Conservation (phyloP, 768 basidiomycete genomes). For the Tulasnella sp. region DNA sequence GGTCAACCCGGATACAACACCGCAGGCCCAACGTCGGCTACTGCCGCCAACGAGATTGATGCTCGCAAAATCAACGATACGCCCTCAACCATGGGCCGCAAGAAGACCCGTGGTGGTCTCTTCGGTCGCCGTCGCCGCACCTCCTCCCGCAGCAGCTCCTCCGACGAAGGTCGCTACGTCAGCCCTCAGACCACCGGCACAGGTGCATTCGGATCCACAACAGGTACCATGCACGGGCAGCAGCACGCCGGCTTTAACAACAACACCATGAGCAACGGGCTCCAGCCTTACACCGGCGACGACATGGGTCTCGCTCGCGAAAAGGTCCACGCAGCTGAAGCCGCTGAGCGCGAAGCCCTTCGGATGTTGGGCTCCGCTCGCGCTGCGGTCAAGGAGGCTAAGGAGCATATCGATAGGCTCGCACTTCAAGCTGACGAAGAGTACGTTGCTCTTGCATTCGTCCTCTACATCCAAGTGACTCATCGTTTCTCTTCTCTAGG, state of each 20-base stretch:
- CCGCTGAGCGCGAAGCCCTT: slow-evolving; percentile 21
- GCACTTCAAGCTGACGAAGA: slow-evolving; percentile 30
- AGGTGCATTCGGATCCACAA: background rate
- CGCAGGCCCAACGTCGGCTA: background rate
- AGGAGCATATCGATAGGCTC: slow-evolving; percentile 22
- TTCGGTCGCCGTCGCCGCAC: slow-evolving; percentile 11
- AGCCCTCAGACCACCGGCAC: slow-evolving; percentile 16
- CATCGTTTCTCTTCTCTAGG: background rate
- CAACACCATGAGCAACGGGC: background rate
- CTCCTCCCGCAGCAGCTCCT: slow-evolving; percentile 11
- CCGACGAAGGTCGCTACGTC: slow-evolving; percentile 11
- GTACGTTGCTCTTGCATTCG: background rate
- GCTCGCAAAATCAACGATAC: slow-evolving; percentile 16
- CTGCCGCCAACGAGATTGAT: slow-evolving; percentile 4
- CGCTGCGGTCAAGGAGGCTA: slow-evolving; percentile 27
- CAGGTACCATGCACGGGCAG: background rate
- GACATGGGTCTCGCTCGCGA: slow-evolving; percentile 24
- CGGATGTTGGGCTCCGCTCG: slow-evolving; percentile 19
- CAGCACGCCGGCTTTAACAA: background rate
- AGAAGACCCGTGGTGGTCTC: slow-evolving; percentile 16
- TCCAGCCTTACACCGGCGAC: slow-evolving; percentile 16
- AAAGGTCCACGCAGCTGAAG: slow-evolving; percentile 27
- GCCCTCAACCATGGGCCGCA: slow-evolving; percentile 8
- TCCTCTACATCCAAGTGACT: background rate
- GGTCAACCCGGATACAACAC: background rate